A percentile compares a stretch with the other conserved stretches of the same genome.
phyloP scores from a whole-genome alignment of 257 asterid species.

The Capsicum baccatum region DNA sequence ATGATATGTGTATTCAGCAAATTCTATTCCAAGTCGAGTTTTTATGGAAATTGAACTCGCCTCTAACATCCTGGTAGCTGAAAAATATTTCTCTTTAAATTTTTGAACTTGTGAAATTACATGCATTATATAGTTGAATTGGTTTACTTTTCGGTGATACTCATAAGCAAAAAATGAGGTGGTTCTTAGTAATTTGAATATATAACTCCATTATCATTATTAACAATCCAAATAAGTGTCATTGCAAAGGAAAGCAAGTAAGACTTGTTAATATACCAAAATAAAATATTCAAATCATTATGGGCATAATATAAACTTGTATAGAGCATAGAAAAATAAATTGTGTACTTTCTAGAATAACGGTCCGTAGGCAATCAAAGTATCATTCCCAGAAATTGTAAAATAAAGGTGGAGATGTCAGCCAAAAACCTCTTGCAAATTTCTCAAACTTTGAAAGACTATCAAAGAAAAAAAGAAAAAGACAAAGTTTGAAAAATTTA shows the following conservation, averaged over 20 bases:
- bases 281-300: not conserved
- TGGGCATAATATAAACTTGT: not conserved
- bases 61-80: constrained; percentile 27
- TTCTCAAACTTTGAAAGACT: constrained; percentile 13
- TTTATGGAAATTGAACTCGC: constrained; percentile 53
- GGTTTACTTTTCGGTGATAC: no score
- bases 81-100: no score
- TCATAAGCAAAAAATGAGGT: no score
- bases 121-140: no score
- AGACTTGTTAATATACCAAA: not conserved
- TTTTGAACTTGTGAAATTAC: no score
- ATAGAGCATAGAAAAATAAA: not conserved
- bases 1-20: constrained; percentile 54
- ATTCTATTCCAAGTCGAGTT: constrained; percentile 49
- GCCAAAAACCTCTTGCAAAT: not conserved
- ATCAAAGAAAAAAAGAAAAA: not conserved
- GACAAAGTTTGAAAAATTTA: not conserved
- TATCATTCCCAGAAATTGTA: constrained; percentile 97
- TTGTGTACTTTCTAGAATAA: constrained; percentile 78
- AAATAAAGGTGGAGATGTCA: constrained; percentile 23
- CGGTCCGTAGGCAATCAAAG: constrained; percentile 83
- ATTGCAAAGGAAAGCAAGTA: not conserved
- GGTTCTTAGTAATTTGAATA: no score
- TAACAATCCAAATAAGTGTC: not conserved
- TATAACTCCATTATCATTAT: not conserved